Base-by-base conservation (phyloP, 495 filamentous ascomycete genomes). In the Penicilliopsis zonata region DNA sequence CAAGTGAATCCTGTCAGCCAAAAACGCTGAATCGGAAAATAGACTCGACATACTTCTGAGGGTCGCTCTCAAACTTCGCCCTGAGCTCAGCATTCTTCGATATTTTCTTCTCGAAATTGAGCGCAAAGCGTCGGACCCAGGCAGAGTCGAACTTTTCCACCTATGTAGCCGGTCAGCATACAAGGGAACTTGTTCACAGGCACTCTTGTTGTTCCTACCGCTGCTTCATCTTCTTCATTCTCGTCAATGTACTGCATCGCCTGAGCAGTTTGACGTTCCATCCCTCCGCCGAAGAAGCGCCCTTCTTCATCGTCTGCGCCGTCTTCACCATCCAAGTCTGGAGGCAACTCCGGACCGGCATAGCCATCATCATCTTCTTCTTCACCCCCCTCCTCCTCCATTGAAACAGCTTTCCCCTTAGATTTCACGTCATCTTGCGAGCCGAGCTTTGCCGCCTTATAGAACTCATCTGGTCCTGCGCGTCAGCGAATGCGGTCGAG, bases 241-340 rank as follows among this genome's bases (percentile, higher is more conserved):
- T 72, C 65, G 32, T 90, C 82, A 27, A 99, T 76, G 51, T 80
- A 95, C 50, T 96, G 79, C 49, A 99, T 71, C n/a, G 86, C 84
- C 36, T 88, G 74, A 3, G 72, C 76, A 35, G 90, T 85, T 35
- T 80, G 69, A 18, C 73, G 70, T 17, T 80, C 82, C 41, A 96
- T 78, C 26, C 90, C 90, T 34, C 85, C 83, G 26, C 88, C 90
- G 46, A 93, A 96, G 64, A 99, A 99, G 30, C 90, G 75, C 0
- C 88, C 87, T 36, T 87, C 90, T 33, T 92, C 82, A 47, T 94
- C 88, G 46, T 92, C 86, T 18, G 71, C 70, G 10, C 55, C 46
- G 35, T 68, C 66, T 33, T 69, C 70, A 19, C 68, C 62, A 10
- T 77, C 74, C 28, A 62, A 58, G 44, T 79, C 73, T 1, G 76